These are phyloP conservation scores for Solanum medicagineum DNA, from an alignment of 257 asterid species.

Conservation along the genomic window DNA sequence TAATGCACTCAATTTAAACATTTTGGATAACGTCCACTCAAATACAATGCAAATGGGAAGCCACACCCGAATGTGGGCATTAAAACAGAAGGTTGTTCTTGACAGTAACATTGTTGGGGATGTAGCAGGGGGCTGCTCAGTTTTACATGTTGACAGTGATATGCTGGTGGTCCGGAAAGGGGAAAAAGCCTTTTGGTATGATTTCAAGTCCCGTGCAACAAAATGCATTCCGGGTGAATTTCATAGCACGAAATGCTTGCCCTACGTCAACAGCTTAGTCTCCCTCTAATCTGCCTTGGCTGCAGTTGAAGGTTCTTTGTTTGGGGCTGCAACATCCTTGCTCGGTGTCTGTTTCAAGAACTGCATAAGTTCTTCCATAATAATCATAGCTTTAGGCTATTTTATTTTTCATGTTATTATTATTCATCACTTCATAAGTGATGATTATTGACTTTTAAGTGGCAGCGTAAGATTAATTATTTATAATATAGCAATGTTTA, in stretches of 20 bases:
- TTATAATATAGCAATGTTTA: neutral
- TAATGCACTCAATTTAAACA: neutral
- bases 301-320: neutral
- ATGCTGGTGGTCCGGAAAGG: conserved; percentile 9
- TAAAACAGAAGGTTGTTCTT: neutral
- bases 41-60: conserved; percentile 26
- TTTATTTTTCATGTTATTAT: neutral
- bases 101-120: conserved; percentile 2
- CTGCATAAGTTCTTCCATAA: no score
- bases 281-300: conserved; percentile 6
- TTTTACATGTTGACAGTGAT: conserved; percentile 9
- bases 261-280: conserved; percentile 42
- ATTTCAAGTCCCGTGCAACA: conserved; percentile 12
- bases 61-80: conserved; percentile 7
- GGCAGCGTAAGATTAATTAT: neutral
- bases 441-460: neutral
- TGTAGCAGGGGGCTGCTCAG: neutral
- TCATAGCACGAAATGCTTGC: neutral
- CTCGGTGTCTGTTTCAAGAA: neutral
- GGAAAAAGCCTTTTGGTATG: neutral
- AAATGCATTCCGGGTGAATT: neutral
- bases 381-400: neutral
- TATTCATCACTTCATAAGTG: neutral
- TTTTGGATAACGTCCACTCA: conserved; percentile 16
- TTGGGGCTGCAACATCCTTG: neutral